Base-by-base conservation (phyloP, 306 rosid species). In the Trichosanthes cucumerina region DNA sequence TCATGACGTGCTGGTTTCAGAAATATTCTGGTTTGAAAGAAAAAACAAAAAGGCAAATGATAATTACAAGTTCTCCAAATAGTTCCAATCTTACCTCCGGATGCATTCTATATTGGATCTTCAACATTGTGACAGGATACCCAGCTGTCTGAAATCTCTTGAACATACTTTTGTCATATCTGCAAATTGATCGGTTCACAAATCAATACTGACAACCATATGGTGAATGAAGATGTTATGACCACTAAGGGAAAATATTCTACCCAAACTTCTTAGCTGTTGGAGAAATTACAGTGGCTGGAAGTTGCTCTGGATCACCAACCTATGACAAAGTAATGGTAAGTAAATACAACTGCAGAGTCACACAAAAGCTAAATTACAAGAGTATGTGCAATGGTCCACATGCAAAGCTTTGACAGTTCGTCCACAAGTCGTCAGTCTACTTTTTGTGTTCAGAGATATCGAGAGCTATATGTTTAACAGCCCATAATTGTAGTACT, bases 21-120 rank as follows among this genome's bases (percentile, higher is more conserved):
- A 26, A 47, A 41, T 47, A 72, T 52, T 9, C 77, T 72, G 41
- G 10, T 15, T 15, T 72, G 23, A 72, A 72, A 15, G 16, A 49
- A 56, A 46, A 12, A 47, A 49, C 76, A 28, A 72, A 70, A 72
- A 2, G 77, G 59, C 43, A 24, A 59, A 26, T 72, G 43, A 26
- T 26, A 47, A 47, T 24, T 6, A 58, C 41, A 58, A 59, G 57
- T 74, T 63, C 44, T 14, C 26, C 19, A 36, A 74, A 77, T 64
- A 81, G 43, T 49, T 80, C 31, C 44, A 71, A 79, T 87, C 95
- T 80, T 85, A 94, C 97, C 95, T 94, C 93, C 11, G 98, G 98
- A 89, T 94, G 98, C 98, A 94, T 94, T 82, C 98, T 91, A 80
- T 94, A 94, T 84, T 94, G 98, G 69, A 92, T 88, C 91, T 94